Evolutionary conservation across 2,329 filamentous ascomycete species (phyloP), one percentile per base, ranked within the genome.

Genomic region (Teratosphaeria viscida): DNA sequence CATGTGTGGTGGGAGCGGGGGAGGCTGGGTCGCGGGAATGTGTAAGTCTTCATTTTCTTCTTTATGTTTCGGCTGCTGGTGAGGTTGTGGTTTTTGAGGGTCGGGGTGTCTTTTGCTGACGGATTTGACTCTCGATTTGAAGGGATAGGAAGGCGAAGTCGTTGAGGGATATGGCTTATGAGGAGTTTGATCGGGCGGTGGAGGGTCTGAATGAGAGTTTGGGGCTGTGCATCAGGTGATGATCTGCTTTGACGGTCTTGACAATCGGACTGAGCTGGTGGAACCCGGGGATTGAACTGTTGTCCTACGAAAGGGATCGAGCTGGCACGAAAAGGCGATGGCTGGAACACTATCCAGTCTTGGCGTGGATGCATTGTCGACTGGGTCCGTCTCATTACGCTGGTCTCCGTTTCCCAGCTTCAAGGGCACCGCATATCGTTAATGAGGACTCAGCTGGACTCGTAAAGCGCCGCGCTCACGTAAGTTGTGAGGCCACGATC

Each of bases 181-280:
- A 79, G 54, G 82, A 87, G 66, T 89, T 88, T 69, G 81, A 90
- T 58, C 82, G 82, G 75, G 89, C 86, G 7, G 71, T 92, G 55
- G 79, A 78, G 19, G 88, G 88, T 86, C 76, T 92, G 58, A 91
- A 92, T 68, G 83, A 86, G 70, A 85, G 80, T 6, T 85, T 91
- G 85, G 82, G 82, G 0, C 70, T 89, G 52, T 88, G 85, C 58
- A 66, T 79, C 27, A 64, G 60, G 58, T 70, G 64, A 60, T 27
- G 52, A 3, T 16, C 11, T 43, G 37, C 37, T 16, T 14, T 14
- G 5, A 5, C 37, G 16, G 14, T 43, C 12, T 16, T 16, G 37
- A 7, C 29, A 23, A 32, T 32, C 1, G 29, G 29, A 32, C 29
- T 32, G 29, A 32, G 29, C 29, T 32, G 29, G 29, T 7, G 29